phyloP scores from a whole-genome alignment of 192 early-diverging fungal species.

The Oehlia diaphana region DNA sequence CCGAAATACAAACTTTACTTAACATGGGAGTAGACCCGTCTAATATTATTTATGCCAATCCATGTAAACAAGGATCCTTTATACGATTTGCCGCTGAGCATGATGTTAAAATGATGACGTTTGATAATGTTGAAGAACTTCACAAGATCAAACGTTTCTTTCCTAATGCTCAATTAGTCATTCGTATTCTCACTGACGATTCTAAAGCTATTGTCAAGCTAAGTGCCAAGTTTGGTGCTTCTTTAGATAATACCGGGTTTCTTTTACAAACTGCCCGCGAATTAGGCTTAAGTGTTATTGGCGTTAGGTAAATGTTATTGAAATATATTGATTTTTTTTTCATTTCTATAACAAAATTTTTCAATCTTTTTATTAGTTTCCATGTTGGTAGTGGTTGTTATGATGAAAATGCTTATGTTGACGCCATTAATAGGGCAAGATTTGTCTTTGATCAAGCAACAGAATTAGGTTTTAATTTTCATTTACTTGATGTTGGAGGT shows the following conservation, averaged over 20 bases:
- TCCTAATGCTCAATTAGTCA: slow-evolving; percentile 84
- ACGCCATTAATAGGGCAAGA: slow-evolving; percentile 85
- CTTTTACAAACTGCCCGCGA: slow-evolving; percentile 77
- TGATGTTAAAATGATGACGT: slow-evolving; percentile 92
- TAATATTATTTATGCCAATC: slow-evolving; percentile 96
- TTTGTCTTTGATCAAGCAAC: slow-evolving; percentile 87
- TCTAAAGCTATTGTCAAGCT: slow-evolving; percentile 89
- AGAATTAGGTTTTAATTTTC: slow-evolving; percentile 71
- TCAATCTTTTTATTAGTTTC: slow-evolving; percentile 60
- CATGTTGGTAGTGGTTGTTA: slow-evolving; percentile 97
- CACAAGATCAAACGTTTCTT: slow-evolving; percentile 84
- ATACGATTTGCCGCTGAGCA: slow-evolving; percentile 78
- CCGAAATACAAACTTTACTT: slow-evolving; percentile 85
- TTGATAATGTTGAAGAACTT: slow-evolving; percentile 98
- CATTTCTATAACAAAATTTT: not conserved
- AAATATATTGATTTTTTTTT: not conserved
- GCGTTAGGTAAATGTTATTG: slow-evolving; percentile 50
- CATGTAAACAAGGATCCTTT: slow-evolving; percentile 98
- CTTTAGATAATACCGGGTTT: slow-evolving; percentile 60
- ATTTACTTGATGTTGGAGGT: slow-evolving; percentile 86
- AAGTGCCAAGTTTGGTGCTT: slow-evolving; percentile 96
- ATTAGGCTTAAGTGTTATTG: slow-evolving; percentile 85
- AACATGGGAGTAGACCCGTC: slow-evolving; percentile 68
- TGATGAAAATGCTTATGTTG: slow-evolving; percentile 83
- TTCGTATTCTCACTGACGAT: slow-evolving; percentile 95